phyloP scores from a whole-genome alignment of 2,329 filamentous ascomycete genomes.

The Ophiostoma australiae region DNA sequence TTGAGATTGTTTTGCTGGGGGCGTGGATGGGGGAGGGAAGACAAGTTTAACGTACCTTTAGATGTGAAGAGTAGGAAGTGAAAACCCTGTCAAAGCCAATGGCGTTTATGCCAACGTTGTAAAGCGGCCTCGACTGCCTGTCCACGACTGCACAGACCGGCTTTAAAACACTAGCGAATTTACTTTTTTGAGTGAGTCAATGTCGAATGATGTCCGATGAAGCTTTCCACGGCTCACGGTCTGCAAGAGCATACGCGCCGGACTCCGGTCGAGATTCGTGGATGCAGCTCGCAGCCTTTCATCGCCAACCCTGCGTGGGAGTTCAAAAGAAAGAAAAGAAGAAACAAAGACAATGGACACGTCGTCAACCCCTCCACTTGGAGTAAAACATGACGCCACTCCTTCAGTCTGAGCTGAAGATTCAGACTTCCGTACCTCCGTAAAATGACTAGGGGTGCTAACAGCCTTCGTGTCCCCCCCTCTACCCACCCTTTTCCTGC shows the following conservation, averaged over 20 bases:
- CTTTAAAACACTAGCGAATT: no score
- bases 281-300: not conserved
- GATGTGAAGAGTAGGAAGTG: not conserved
- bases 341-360: not conserved
- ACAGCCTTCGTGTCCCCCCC: not conserved
- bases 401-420: not conserved
- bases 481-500: not conserved
- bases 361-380: not conserved
- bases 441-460: not conserved
- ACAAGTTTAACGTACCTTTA: not conserved
- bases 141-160: no score
- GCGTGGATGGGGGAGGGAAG: not conserved
- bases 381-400: not conserved
- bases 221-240: not conserved
- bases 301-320: not conserved
- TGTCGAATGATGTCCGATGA: not conserved
- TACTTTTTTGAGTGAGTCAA: not conserved
- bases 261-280: not conserved
- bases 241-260: not conserved
- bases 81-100: not conserved
- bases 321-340: not conserved
- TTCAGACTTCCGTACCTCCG: not conserved
- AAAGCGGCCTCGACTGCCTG: not conserved
- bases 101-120: not conserved
- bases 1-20: not conserved